A percentile compares a stretch with the other conserved stretches of the same genome.
These are phyloP conservation scores for Fusarium tjaetaba DNA, from an alignment of 2,329 filamentous ascomycete species.

Conservation along the genomic window DNA sequence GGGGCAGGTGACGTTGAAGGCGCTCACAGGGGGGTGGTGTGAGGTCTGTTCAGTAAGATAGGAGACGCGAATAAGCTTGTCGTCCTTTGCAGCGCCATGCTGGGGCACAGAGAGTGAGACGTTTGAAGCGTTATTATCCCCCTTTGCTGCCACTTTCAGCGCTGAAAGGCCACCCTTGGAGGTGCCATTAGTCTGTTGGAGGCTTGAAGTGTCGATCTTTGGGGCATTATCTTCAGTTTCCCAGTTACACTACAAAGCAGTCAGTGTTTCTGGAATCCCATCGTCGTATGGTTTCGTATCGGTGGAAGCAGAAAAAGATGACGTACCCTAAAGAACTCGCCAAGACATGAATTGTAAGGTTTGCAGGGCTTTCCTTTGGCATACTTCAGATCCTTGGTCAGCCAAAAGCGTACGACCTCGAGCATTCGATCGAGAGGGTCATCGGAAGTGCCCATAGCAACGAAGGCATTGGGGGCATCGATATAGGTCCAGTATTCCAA, in stretches of 20 bases:
- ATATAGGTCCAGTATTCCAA: conserved; percentile 99
- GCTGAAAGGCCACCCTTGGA: conserved; percentile 58
- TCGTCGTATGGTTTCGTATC: not conserved
- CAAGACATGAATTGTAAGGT: conserved; percentile 96
- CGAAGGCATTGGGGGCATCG: conserved; percentile 91
- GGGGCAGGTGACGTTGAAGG: conserved; percentile 92
- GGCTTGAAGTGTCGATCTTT: conserved; percentile 63
- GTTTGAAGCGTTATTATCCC: conserved; percentile 58
- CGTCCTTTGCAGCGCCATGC: conserved; percentile 54
- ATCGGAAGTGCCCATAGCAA: conserved; percentile 85
- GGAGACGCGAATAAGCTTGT: conserved; percentile 77
- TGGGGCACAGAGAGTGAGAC: conserved; percentile 63
- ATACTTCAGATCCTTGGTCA: conserved; percentile 99
- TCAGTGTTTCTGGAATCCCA: conserved; percentile 12
- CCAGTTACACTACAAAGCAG: conserved; percentile 81
- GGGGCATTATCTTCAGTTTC: conserved; percentile 84
- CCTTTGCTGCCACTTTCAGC: conserved; percentile 57
- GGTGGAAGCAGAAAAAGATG: not conserved
- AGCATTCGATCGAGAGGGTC: conserved; percentile 94
- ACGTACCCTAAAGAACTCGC: conserved; percentile 94
- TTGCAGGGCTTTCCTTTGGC: conserved; percentile 99
- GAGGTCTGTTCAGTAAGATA: conserved; percentile 98
- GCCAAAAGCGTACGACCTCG: conserved; percentile 95
- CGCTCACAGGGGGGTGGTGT: conserved; percentile 96
- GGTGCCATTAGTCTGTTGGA: conserved; percentile 47